Base-by-base conservation (phyloP, 2,329 filamentous ascomycete genomes). In the Zarea fungicola region DNA sequence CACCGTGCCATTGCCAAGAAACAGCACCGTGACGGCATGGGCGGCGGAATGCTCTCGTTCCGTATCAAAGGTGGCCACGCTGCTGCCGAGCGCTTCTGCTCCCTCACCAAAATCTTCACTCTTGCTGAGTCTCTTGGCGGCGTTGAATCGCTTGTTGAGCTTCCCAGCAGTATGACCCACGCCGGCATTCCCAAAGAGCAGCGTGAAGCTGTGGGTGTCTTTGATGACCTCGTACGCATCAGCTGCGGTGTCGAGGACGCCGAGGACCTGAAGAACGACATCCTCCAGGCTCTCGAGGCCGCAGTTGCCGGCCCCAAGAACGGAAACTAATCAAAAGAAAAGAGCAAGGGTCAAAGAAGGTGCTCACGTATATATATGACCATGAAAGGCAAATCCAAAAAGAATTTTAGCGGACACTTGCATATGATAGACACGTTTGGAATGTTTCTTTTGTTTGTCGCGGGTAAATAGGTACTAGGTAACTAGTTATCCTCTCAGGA, bases 31-130 rank as follows among this genome's bases (percentile, higher is more conserved):
- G 80, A 95, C 59, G 93, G 87, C 54, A 85, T 97, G 79, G 93
- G 93, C 52, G 93, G 93, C 58, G 93, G 93, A 53, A 99, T 99
- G 93, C 82, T 99, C 36, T 92, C 87, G 51, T 99, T 99, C 83
- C 86, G 93, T 56, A 88, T 99, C 67, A 81, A 82, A 56, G 93
- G 92, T 49, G 93, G 93, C 29, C 81, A 89, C 62, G 78, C 77
- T 39, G 92, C 92, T 1, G 93, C 93, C 13, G 87, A 95, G 71
- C 80, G 84, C 45, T 99, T 99, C 80, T 97, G 93, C 77, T 84
- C 93, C 69, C 73, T 79, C 52, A 96, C 91, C 36, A 82, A 82
- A 62, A 83, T 99, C 66, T 97, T 96, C 72, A 96, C 90, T 2
- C 78, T 99, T 6, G 93, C 93, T 25, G 93, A 99, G 77, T 89